A percentile compares a stretch with the other conserved stretches of the same genome.
Evolutionary conservation across 225 moss, liverwort and hornwort species (phyloP).

Genomic region (Marchantia polymorpha): DNA sequence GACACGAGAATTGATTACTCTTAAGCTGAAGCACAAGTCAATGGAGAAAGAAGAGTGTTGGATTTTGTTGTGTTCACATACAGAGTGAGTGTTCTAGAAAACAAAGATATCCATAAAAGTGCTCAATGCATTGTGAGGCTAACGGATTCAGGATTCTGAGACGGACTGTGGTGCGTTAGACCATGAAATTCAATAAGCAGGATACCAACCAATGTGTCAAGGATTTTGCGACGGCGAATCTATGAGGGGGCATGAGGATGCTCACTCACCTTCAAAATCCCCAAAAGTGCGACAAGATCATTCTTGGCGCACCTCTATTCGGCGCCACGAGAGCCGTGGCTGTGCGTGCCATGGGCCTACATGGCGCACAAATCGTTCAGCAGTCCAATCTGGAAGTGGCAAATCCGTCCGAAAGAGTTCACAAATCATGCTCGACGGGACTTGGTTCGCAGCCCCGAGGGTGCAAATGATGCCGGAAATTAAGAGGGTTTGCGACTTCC

Average conservation of each 20-base stretch:
- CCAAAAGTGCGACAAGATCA: conserved; percentile 61
- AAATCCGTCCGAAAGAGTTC: conserved; percentile 30
- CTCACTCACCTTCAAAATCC: conserved; percentile 70
- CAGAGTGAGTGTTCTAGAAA: no score
- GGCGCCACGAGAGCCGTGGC: conserved; percentile 39
- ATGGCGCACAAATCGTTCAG: conserved; percentile 47
- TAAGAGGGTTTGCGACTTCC: conserved; percentile 37
- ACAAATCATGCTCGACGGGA: conserved; percentile 42
- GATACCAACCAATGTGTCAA: no score
- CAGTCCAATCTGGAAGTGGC: conserved; percentile 49
- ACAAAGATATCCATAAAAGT: no score
- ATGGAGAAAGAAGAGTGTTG: no score
- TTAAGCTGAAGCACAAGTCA: no score
- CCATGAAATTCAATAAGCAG: no score
- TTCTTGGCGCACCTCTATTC: conserved; percentile 58
- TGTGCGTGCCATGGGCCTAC: conserved; percentile 40
- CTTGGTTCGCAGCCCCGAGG: conserved; percentile 42
- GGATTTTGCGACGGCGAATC: no score
- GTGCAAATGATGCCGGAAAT: conserved; percentile 70
- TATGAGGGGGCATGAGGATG: conserved; percentile 57
- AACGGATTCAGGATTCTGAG: no score
- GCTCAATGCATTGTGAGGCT: no score
- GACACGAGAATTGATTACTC: no score
- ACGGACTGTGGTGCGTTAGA: no score
- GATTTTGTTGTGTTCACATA: no score